A percentile compares a stretch with the other conserved stretches of the same genome.
These are phyloP conservation scores for Diutina neorugosa DNA, from an alignment of 1,139 yeast species.

Conservation along the genomic window DNA sequence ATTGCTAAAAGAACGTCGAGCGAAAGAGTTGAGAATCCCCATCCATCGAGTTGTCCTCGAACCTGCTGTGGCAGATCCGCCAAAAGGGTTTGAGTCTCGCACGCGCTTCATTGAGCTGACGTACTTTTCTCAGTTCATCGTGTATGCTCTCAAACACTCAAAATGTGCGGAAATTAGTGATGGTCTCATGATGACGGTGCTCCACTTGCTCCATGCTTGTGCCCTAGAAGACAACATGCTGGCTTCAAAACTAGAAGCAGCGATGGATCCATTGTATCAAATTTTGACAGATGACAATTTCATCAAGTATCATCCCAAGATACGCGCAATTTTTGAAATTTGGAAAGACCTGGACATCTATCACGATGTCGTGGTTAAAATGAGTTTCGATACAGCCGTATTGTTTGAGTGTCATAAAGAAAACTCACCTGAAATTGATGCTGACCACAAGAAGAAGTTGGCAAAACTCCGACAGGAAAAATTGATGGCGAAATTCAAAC, in stretches of 20 bases:
- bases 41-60: conserved; percentile 34
- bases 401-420: not conserved
- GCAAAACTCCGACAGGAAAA: conserved; percentile 68
- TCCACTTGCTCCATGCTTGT: conserved; percentile 61
- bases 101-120: conserved; percentile 33
- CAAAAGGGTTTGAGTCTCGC: conserved; percentile 17
- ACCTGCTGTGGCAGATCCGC: conserved; percentile 32
- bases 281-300: conserved; percentile 29
- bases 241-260: conserved; percentile 54
- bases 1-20: conserved; percentile 36
- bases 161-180: conserved; percentile 36
- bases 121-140: conserved; percentile 40
- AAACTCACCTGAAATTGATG: conserved; percentile 26
- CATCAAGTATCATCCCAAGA: conserved; percentile 34
- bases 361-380: not conserved
- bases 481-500: conserved; percentile 64
- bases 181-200: conserved; percentile 39
- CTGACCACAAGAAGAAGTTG: conserved; percentile 48
- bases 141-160: conserved; percentile 30
- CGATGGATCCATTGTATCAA: conserved; percentile 31
- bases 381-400: not conserved
- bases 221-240: conserved; percentile 26
- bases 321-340: conserved; percentile 37
- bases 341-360: not conserved
- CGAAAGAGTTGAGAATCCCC: conserved; percentile 20